Evolutionary conservation across 2,329 filamentous ascomycete genomes (phyloP).

Genomic region (Curvularia eragrostidis): DNA sequence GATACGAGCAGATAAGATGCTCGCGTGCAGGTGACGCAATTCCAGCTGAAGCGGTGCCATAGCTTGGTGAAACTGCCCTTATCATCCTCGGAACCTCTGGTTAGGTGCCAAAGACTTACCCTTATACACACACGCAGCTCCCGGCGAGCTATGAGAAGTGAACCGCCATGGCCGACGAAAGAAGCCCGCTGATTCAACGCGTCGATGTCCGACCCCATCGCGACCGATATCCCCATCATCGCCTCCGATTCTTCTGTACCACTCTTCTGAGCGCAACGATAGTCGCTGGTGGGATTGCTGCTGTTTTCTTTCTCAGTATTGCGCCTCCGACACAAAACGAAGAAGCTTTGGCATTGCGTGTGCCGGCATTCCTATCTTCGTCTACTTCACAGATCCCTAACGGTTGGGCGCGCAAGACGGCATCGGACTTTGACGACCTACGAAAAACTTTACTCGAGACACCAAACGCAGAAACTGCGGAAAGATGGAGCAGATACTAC

Average conservation of each 20-base stretch:
- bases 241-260: slow-evolving; percentile 70
- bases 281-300: slow-evolving; percentile 47
- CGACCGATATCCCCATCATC: slow-evolving; percentile 61
- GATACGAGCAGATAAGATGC: slow-evolving; percentile 20
- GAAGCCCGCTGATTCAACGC: slow-evolving; percentile 71
- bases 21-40: slow-evolving; percentile 21
- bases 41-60: slow-evolving; percentile 4
- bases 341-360: slow-evolving; percentile 10
- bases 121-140: slow-evolving; percentile 21
- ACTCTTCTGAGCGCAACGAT: slow-evolving; percentile 56
- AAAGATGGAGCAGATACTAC: slow-evolving; percentile 60
- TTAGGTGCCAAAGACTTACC: background rate
- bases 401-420: slow-evolving; percentile 53
- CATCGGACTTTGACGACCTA: slow-evolving; percentile 62
- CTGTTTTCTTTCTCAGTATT: slow-evolving; percentile 50
- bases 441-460: slow-evolving; percentile 62
- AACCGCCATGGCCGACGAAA: slow-evolving; percentile 60
- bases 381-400: slow-evolving; percentile 37
- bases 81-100: slow-evolving; percentile 9
- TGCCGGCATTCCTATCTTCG: slow-evolving; percentile 24
- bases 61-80: slow-evolving; percentile 9
- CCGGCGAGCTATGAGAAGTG: slow-evolving; percentile 36
- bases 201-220: slow-evolving; percentile 62
- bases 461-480: slow-evolving; percentile 60
- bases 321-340: slow-evolving; percentile 45